phyloP scores from a whole-genome alignment of 2,329 filamentous ascomycete species.

The Talaromyces marneffei region DNA sequence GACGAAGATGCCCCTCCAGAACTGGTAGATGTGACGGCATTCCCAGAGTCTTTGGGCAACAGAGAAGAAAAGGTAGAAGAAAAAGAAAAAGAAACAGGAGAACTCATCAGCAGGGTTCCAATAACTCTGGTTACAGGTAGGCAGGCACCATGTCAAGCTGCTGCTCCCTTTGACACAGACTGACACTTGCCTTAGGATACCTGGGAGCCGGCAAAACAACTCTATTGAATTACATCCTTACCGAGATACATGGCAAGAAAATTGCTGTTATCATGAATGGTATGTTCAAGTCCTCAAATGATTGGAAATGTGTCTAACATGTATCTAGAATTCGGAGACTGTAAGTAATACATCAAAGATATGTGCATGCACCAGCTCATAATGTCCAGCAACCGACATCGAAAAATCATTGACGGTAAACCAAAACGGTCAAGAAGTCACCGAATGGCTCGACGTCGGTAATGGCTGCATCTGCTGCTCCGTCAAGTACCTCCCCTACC shows the following conservation, averaged over 20 bases:
- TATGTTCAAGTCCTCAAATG: slow-evolving; percentile 25
- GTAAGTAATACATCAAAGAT: slow-evolving; percentile 43
- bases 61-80: not conserved
- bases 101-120: slow-evolving; percentile 38
- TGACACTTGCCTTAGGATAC: slow-evolving; percentile 59
- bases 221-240: slow-evolving; percentile 90
- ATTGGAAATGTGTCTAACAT: slow-evolving; percentile 15
- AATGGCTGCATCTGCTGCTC: slow-evolving; percentile 98
- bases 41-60: slow-evolving; percentile 19
- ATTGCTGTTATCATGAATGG: slow-evolving; percentile 97
- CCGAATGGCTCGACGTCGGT: slow-evolving; percentile 92
- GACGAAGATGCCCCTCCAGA: slow-evolving; percentile 43
- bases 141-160: not conserved
- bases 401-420: slow-evolving; percentile 93
- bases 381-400: slow-evolving; percentile 69
- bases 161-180: not conserved
- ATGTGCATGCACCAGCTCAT: not conserved
- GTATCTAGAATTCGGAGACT: slow-evolving; percentile 68
- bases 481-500: slow-evolving; percentile 65
- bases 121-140: slow-evolving; percentile 48
- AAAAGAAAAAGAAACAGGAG: slow-evolving; percentile 21
- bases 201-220: slow-evolving; percentile 95
- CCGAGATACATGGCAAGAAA: slow-evolving; percentile 91
- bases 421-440: slow-evolving; percentile 71
- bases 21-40: slow-evolving; percentile 35